A percentile compares a stretch with the other conserved stretches of the same genome.
Evolutionary conservation across 116 monocot genomes (phyloP).

Genomic region (Phalaenopsis hybrid): DNA sequence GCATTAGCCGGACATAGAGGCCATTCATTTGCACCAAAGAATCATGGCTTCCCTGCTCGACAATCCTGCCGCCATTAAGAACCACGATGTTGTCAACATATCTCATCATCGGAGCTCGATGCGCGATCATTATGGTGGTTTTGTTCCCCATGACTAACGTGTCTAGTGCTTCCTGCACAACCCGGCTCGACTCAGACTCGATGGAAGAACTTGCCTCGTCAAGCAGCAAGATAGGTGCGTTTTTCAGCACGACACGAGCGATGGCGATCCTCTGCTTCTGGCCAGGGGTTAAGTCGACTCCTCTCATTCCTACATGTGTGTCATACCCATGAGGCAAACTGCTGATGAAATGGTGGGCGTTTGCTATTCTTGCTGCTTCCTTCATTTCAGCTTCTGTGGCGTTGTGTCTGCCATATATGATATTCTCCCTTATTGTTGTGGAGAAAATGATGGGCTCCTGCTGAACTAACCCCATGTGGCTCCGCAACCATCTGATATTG

Average conservation of each 20-base stretch:
- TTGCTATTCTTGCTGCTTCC: constrained; percentile 96
- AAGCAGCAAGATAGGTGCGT: constrained; percentile 89
- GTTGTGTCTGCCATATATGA: constrained; percentile 92
- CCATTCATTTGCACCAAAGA: constrained; percentile 78
- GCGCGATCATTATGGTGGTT: constrained; percentile 88
- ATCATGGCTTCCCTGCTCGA: constrained; percentile 91
- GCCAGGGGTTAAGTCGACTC: constrained; percentile 86
- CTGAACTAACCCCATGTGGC: constrained; percentile 87
- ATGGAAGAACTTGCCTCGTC: constrained; percentile 92
- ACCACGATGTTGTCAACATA: constrained; percentile 95
- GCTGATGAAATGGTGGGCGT: constrained; percentile 98
- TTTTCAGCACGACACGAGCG: constrained; percentile 85
- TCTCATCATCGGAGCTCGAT: constrained; percentile 94
- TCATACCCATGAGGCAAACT: constrained; percentile 96
- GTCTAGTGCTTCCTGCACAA: constrained; percentile 92
- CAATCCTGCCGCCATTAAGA: constrained; percentile 79
- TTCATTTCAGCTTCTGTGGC: constrained; percentile 91
- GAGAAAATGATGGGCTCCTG: constrained; percentile 96
- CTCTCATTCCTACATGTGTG: constrained; percentile 95
- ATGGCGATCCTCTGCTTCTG: constrained; percentile 97
- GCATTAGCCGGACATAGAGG: constrained; percentile 90
- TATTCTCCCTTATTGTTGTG: constrained; percentile 91
- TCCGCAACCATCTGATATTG: constrained; percentile 87
- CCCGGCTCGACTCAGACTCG: constrained; percentile 91
- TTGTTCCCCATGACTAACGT: constrained; percentile 97